Base-by-base conservation (phyloP, 192 early-diverging fungal species). In the Pilobolus umbonatus region DNA sequence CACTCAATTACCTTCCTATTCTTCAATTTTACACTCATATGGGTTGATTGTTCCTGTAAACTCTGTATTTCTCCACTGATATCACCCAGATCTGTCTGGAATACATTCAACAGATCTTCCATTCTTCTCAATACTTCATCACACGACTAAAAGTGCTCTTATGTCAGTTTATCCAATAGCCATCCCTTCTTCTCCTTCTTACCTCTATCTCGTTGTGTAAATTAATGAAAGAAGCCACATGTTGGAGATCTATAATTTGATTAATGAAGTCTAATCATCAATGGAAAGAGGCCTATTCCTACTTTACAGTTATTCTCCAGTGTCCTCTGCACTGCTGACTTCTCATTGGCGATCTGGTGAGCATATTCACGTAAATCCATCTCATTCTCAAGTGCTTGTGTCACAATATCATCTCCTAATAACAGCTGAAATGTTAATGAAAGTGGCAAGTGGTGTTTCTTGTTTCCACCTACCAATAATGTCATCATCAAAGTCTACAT, bases 341-440 rank as follows among this genome's bases (percentile, higher is more conserved):
- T 78, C 62, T 97, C 88, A 10, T 75, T 67, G 34, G 88, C 86
- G 12, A 96, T 81, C 32, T 91, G 75, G 40, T 77, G 83, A 6
- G 88, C 86, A 72, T 95, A 92, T 62, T 89, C 84, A 15, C 90
- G 82, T 46, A 98, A 77, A 71, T 95, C 92, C 59, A 92, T 80
- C 29, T 90, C 92, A 70, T 86, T 85, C 59, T 81, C 79, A 39
- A 98, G 74, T 4, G 89, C 87, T 34, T 92, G 78, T 38, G 78
- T 81, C 34, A 98, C 89, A 31, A 93, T 78, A 45, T 84, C 84
- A 65, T 98, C 92, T 69, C 91, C 89, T 51, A n/a, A n/a, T n/a
- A n/a, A n/a, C n/a, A n/a, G n/a, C n/a, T 92, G 78, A 48, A 91
- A 87, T 44, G 86, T 85, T 32, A 81, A 73, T 28, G 89, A 85